Conservation (phyloP, 2,329 filamentous ascomycete species). For the Fusarium mangiferae region DNA sequence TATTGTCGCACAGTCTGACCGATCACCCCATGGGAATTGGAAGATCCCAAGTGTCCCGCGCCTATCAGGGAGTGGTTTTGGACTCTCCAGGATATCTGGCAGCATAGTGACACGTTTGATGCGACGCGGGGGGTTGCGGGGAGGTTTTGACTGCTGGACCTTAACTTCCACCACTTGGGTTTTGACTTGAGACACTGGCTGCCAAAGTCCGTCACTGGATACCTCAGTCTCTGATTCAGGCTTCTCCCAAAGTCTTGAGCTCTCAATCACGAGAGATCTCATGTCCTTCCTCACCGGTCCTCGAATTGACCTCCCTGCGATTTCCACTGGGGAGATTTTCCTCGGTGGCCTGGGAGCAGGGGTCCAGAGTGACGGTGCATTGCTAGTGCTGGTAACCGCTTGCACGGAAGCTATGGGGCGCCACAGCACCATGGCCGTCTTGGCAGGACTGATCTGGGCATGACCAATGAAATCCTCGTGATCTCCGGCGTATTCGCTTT, state of each 20-base stretch:
- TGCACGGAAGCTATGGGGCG: constrained; percentile 29
- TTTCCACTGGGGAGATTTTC: constrained; percentile 17
- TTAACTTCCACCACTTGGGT: constrained; percentile 28
- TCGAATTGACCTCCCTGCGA: constrained; percentile 6
- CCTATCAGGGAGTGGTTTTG: constrained; percentile 67
- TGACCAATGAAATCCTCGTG: constrained; percentile 27
- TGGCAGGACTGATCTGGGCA: constrained; percentile 20
- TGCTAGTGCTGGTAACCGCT: background rate
- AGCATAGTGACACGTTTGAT: constrained; percentile 68
- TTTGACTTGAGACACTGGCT: constrained; percentile 17
- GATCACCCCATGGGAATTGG: constrained; percentile 74
- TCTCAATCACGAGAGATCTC: constrained; percentile 36
- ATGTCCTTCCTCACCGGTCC: constrained; percentile 16
- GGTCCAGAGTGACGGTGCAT: constrained; percentile 39
- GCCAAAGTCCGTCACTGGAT: constrained; percentile 33
- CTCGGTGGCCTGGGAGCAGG: constrained; percentile 23
- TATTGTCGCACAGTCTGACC: constrained; percentile 64
- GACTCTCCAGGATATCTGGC: constrained; percentile 72
- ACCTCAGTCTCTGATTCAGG: background rate
- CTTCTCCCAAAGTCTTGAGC: constrained; percentile 38
- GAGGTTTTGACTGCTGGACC: constrained; percentile 56
- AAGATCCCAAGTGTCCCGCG: constrained; percentile 71
- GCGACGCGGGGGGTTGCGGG: constrained; percentile 64
- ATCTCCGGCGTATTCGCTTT: constrained; percentile 48
- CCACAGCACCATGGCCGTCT: constrained; percentile 36